phyloP scores from a whole-genome alignment of 148 eudicot species.

The Rhododendron molle region DNA sequence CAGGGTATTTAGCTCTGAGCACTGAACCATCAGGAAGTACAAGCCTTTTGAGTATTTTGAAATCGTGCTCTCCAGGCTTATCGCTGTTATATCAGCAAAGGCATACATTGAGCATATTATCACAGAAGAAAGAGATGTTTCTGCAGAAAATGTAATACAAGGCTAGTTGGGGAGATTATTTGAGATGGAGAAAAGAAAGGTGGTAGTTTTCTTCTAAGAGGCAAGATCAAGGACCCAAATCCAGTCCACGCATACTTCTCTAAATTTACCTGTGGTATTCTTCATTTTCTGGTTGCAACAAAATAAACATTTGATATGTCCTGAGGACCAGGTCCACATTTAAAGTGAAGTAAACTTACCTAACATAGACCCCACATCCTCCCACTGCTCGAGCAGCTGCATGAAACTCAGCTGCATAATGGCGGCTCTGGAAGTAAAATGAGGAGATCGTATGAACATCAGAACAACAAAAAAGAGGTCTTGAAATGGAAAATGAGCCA shows the following conservation, averaged over 20 bases:
- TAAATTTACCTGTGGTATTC: neutral
- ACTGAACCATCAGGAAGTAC: constrained; percentile 42
- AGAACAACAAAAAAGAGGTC: neutral
- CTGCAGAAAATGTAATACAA: neutral
- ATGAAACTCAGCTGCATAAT: constrained; percentile 42
- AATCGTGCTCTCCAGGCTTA: constrained; percentile 37
- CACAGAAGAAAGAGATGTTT: neutral
- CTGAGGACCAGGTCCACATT: neutral
- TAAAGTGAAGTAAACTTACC: constrained; percentile 19
- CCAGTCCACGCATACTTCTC: neutral
- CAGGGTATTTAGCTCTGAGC: constrained; percentile 37
- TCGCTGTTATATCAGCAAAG: constrained; percentile 22
- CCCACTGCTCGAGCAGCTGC: constrained; percentile 47
- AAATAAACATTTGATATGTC: neutral
- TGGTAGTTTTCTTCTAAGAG: neutral
- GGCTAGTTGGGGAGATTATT: neutral
- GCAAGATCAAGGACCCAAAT: neutral
- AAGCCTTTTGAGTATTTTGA: constrained; percentile 29
- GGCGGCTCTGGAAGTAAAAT: constrained; percentile 26
- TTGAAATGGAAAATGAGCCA: neutral
- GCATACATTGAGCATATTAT: neutral
- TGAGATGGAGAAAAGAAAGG: neutral
- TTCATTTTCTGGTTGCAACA: neutral
- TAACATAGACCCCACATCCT: constrained; percentile 43
- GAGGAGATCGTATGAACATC: neutral